These are phyloP conservation scores for Dianthus caryophyllus DNA, from an alignment of 148 eudicot species.

Conservation along the genomic window DNA sequence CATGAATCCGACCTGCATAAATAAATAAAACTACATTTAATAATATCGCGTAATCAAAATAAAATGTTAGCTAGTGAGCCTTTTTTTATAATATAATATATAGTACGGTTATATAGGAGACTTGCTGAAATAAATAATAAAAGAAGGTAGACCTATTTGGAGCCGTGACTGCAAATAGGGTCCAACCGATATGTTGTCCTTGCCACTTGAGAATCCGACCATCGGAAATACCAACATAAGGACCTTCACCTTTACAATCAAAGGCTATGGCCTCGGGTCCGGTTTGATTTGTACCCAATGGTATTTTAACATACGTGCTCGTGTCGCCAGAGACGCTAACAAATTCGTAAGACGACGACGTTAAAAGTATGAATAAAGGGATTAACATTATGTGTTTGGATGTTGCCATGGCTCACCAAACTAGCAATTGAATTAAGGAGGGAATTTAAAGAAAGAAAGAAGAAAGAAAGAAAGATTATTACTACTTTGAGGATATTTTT, in stretches of 20 bases:
- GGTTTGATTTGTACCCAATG: not conserved
- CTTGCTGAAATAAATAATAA: no score
- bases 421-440: no score
- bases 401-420: not conserved
- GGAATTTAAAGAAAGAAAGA: not conserved
- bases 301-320: not conserved
- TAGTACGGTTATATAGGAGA: no score
- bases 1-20: conserved; percentile 7
- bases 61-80: no score
- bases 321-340: not conserved
- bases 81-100: no score
- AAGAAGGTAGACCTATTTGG: conserved; percentile 14
- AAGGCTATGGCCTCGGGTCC: conserved; percentile 24
- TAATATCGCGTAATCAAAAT: no score
- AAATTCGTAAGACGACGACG: not conserved
- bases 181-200: conserved; percentile 2
- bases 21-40: not conserved
- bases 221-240: conserved; percentile 24
- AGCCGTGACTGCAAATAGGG: conserved; percentile 9
- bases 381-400: not conserved
- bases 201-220: conserved; percentile 25
- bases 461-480: not conserved
- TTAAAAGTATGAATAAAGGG: not conserved
- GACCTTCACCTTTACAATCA: conserved; percentile 34
- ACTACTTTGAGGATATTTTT: not conserved